A percentile compares a stretch with the other conserved stretches of the same genome.
These are phyloP conservation scores for Pestalotiopsis sp. DNA, from an alignment of 2,329 filamentous ascomycete species.

Conservation along the genomic window DNA sequence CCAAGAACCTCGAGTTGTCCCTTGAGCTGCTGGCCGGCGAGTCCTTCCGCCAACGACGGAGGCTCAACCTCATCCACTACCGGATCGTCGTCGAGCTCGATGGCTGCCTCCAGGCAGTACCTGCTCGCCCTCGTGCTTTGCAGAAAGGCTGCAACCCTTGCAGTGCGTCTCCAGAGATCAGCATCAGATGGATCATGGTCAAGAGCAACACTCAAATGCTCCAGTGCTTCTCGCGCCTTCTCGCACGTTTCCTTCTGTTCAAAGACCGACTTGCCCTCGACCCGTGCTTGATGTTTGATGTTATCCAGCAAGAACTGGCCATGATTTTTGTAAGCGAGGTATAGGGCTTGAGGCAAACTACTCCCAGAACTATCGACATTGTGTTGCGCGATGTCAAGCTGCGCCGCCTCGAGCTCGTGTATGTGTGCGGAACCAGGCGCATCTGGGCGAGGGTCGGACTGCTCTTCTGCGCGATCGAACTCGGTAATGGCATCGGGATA, in stretches of 20 bases:
- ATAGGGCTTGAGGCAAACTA: constrained; percentile 85
- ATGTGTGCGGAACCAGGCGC: constrained; percentile 50
- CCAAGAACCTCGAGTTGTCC: constrained; percentile 53
- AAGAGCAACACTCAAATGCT: constrained; percentile 60
- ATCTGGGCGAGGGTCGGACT: constrained; percentile 50
- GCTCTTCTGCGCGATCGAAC: constrained; percentile 70
- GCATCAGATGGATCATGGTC: constrained; percentile 70
- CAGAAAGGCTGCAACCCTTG: constrained; percentile 60
- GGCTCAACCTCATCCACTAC: constrained; percentile 64
- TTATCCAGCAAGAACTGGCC: constrained; percentile 88
- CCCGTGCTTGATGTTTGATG: constrained; percentile 55
- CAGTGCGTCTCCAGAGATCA: constrained; percentile 64
- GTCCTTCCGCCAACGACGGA: constrained; percentile 63
- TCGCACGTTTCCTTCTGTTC: constrained; percentile 38
- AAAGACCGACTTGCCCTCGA: constrained; percentile 33
- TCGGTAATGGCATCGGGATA: constrained; percentile 87
- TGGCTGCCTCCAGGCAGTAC: constrained; percentile 67
- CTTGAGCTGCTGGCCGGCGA: constrained; percentile 65
- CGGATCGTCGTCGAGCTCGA: constrained; percentile 69
- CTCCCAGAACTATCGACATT: constrained; percentile 76
- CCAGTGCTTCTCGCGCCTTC: constrained; percentile 49
- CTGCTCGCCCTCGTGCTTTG: constrained; percentile 59
- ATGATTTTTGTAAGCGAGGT: constrained; percentile 93
- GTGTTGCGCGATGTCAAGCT: constrained; percentile 39
- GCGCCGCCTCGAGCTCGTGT: constrained; percentile 53